Evolutionary conservation across 2,329 filamentous ascomycete species (phyloP).

Genomic region (Neobulgaria alba): DNA sequence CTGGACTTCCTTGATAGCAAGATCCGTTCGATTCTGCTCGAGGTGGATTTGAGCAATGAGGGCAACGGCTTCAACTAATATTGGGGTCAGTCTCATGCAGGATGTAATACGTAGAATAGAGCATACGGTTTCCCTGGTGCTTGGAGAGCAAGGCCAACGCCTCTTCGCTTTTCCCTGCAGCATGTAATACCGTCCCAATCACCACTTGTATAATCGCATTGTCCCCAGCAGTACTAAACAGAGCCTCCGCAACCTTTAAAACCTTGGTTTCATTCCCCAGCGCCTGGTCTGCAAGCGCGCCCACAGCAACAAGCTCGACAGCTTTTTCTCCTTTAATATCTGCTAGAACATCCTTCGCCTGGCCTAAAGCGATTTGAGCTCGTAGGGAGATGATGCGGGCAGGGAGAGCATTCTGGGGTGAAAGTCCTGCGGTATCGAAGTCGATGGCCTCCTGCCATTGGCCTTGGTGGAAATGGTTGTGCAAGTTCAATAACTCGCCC

Average conservation of each 20-base stretch:
- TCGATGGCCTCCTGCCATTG: slow-evolving; percentile 82
- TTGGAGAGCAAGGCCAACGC: slow-evolving; percentile 70
- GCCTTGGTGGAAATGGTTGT: slow-evolving; percentile 66
- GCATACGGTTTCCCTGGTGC: slow-evolving; percentile 80
- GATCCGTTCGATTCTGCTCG: slow-evolving; percentile 81
- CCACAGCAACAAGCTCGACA: slow-evolving; percentile 69
- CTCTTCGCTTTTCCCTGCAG: slow-evolving; percentile 73
- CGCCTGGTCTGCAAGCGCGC: slow-evolving; percentile 61
- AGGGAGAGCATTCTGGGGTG: slow-evolving; percentile 65
- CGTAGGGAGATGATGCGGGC: slow-evolving; percentile 73
- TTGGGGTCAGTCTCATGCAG: too few species aligned
- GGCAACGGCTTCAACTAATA: slow-evolving; percentile 64
- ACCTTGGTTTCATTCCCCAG: slow-evolving; percentile 55
- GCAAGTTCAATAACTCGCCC: slow-evolving; percentile 63
- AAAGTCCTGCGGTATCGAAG: slow-evolving; percentile 75
- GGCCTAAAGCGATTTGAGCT: slow-evolving; percentile 73
- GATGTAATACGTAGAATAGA: too few species aligned
- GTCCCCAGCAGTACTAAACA: slow-evolving; percentile 59
- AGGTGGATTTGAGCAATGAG: slow-evolving; percentile 89
- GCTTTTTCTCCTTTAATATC: slow-evolving; percentile 56
- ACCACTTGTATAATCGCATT: slow-evolving; percentile 76
- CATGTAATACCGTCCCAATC: slow-evolving; percentile 73
- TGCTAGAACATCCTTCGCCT: slow-evolving; percentile 63
- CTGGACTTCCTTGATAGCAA: slow-evolving; percentile 81
- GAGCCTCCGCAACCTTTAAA: slow-evolving; percentile 52